Conservation (phyloP, 2,329 filamentous ascomycete species). For the Aspergillus piperis region DNA sequence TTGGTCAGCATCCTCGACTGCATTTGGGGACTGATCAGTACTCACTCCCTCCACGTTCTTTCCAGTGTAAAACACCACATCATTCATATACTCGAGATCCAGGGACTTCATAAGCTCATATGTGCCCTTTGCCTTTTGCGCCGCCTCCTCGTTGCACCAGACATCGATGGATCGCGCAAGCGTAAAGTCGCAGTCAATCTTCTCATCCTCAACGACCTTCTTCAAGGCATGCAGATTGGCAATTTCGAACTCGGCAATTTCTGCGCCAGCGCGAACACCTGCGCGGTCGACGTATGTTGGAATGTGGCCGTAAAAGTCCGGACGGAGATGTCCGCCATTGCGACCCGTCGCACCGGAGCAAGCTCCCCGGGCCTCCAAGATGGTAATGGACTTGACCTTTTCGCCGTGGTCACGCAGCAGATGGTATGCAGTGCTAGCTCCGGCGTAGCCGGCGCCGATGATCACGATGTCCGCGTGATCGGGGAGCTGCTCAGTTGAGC, state of each 20-base stretch:
- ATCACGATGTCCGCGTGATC: slow-evolving; percentile 45
- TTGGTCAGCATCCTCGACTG: neutral
- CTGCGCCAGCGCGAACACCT: slow-evolving; percentile 37
- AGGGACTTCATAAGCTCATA: slow-evolving; percentile 31
- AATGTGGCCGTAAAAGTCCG: slow-evolving; percentile 44
- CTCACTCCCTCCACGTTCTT: slow-evolving; percentile 32
- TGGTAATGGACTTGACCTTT: slow-evolving; percentile 27
- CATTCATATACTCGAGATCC: slow-evolving; percentile 33
- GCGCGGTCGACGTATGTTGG: slow-evolving; percentile 33
- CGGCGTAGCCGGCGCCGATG: slow-evolving; percentile 51
- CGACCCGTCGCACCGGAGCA: slow-evolving; percentile 48
- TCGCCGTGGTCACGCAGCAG: slow-evolving; percentile 28
- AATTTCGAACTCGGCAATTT: slow-evolving; percentile 44
- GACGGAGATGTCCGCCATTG: slow-evolving; percentile 48
- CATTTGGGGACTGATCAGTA: slow-evolving; percentile 7
- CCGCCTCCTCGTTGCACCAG: slow-evolving; percentile 37
- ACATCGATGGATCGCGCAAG: slow-evolving; percentile 44
- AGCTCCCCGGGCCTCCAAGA: slow-evolving; percentile 42
- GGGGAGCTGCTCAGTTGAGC: slow-evolving; percentile 35
- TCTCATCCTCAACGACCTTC: slow-evolving; percentile 41
- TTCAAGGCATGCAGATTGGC: slow-evolving; percentile 43
- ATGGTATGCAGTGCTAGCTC: slow-evolving; percentile 46
- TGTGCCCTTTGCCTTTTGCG: slow-evolving; percentile 22
- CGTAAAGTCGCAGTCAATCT: slow-evolving; percentile 47
- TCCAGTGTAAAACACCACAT: slow-evolving; percentile 28